phyloP scores from a whole-genome alignment of 306 rosid species.

The Argentina anserina region DNA sequence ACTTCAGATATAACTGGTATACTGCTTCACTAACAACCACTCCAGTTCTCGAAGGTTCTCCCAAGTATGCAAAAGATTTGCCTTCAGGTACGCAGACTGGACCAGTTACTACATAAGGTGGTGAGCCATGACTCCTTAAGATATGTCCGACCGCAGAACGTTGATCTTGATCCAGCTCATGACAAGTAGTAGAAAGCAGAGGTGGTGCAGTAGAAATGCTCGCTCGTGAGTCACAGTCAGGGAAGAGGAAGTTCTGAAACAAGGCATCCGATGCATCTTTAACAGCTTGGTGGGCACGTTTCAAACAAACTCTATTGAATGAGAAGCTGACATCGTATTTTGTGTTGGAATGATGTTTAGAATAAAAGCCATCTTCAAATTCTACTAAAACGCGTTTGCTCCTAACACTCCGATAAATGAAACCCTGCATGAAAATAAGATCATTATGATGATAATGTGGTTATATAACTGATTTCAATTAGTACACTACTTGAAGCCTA shows the following conservation, averaged over 20 bases:
- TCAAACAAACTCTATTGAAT: constrained; percentile 36
- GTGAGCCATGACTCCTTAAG: constrained; percentile 20
- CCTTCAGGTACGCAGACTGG: constrained; percentile 12
- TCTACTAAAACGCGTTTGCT: constrained; percentile 19
- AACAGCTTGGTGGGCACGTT: constrained; percentile 37
- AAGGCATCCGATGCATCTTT: constrained; percentile 15
- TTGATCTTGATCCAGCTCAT: background rate
- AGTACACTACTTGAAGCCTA: background rate
- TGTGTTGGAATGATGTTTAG: constrained; percentile 1
- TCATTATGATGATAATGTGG: background rate
- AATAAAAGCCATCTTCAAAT: constrained; percentile 20
- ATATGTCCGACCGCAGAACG: constrained; percentile 13
- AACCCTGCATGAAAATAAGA: constrained; percentile 16
- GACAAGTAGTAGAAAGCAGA: background rate
- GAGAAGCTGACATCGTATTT: constrained; percentile 35
- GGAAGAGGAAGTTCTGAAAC: constrained; percentile 27
- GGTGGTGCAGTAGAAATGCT: background rate
- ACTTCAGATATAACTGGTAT: constrained; percentile 10
- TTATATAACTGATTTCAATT: background rate
- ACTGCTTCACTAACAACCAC: constrained; percentile 26
- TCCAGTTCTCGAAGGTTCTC: constrained; percentile 18
- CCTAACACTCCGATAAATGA: constrained; percentile 4
- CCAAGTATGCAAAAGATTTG: background rate
- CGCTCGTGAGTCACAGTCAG: background rate
- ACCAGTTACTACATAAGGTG: constrained; percentile 31